Base-by-base conservation (phyloP, 352 stramenopile species). In the Phytophthora cajani region DNA sequence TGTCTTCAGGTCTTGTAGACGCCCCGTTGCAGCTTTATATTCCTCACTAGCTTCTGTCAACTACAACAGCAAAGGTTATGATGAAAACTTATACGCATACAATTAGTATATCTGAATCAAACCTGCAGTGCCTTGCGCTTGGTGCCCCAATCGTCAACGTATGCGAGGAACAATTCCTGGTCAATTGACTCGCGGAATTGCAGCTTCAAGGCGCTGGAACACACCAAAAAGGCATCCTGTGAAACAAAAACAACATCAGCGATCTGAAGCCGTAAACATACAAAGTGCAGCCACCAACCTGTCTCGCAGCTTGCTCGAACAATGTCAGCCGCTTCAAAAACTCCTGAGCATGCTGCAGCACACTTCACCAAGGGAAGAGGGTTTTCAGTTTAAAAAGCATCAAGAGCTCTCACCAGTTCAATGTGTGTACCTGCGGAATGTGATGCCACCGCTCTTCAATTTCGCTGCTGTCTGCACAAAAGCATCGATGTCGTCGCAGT, bases 171-270 rank as follows among this genome's bases (percentile, higher is more conserved):
- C 11, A 91, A 58, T 46, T 91, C 81, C 46, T 85, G 72, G 36
- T 91, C 84, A 19, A 91, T 52, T 3, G 62, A 72, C 17, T 85
- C 77, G 11, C 72, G 58, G 25, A 90, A 91, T 55, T 90, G 76
- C 32, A 91, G 52, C 69, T 90, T 91, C 5, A 91, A 70, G 12
- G 79, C 74, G 38, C 75, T 89, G 16, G 76, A 85, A 49, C 62
- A 81, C 10, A 91, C 80, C 0, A 87, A 19, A 67, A 91, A 91
- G 0, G 76, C 69, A 51, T 91, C 84, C 81, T 91, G 16, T 30
- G 27, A 30, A 30, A 30, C 2, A 62, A 1, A 23, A 62, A 62
- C 33, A 42, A 17, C 11, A 49, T 60, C 19, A 53, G 21, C 21
- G 21, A 53, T 44, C 21, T 33, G 27, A 17, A n/a, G 19, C 30